A percentile compares a stretch with the other conserved stretches of the same genome.
Evolutionary conservation across 2,329 filamentous ascomycete genomes (phyloP).

Genomic region (Fusarium sp.): DNA sequence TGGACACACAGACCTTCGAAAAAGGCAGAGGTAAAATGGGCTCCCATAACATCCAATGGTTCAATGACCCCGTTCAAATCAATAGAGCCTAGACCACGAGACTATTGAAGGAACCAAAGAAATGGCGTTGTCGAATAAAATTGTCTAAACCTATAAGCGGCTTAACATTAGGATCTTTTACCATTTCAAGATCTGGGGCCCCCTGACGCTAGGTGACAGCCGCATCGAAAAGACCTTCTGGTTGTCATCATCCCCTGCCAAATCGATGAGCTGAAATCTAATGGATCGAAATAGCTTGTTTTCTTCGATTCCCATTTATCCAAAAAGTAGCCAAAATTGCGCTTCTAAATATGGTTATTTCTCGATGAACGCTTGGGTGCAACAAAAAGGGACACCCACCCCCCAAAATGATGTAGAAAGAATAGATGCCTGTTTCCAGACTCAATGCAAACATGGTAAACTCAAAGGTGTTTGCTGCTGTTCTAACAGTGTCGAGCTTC

Average conservation of each 20-base stretch:
- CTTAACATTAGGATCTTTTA: neutral
- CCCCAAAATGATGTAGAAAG: neutral
- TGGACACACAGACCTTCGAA: no score
- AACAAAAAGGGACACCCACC: neutral
- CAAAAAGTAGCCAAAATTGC: neutral
- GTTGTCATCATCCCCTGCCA: neutral
- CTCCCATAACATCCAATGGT: neutral
- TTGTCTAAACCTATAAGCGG: neutral
- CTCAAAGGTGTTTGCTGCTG: neutral
- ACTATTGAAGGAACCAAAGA: neutral
- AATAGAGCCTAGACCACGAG: neutral
- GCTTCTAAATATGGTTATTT: neutral
- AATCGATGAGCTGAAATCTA: neutral
- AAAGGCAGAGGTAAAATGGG: neutral
- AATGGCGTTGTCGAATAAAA: neutral
- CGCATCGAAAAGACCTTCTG: neutral
- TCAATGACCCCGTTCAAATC: neutral
- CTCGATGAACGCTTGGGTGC: neutral
- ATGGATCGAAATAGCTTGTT: neutral
- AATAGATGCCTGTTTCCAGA: neutral
- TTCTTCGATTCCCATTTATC: neutral
- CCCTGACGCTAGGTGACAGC: neutral
- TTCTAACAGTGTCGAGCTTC: neutral
- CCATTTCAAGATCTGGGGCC: neutral
- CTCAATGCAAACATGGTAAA: neutral